Evolutionary conservation across 108 stramenopile species (phyloP).

Genomic region (Nitzschia sp.): DNA sequence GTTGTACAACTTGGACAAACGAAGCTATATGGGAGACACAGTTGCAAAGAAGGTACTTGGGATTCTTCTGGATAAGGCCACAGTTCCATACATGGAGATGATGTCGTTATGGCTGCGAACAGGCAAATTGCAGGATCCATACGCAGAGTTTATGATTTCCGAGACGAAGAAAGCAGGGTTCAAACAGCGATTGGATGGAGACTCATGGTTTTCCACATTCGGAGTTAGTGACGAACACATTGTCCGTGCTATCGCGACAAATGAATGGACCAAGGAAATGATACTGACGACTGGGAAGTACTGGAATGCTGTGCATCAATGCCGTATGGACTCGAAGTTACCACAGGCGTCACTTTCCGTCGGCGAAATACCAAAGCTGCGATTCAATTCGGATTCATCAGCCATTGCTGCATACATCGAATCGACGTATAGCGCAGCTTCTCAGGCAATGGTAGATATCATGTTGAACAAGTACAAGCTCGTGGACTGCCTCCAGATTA

Average conservation of each 20-base stretch:
- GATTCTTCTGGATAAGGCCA: constrained; percentile 61
- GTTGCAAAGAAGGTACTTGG: constrained; percentile 56
- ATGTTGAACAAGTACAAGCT: constrained; percentile 64
- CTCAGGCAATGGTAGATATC: constrained; percentile 61
- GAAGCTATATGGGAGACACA: constrained; percentile 59
- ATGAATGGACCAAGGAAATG: constrained; percentile 37
- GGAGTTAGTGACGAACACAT: constrained; percentile 54
- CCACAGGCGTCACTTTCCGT: not conserved
- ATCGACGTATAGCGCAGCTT: constrained; percentile 65
- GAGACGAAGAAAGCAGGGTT: not conserved
- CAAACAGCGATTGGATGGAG: constrained; percentile 27
- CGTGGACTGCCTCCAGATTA: constrained; percentile 65
- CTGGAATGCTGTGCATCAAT: constrained; percentile 85
- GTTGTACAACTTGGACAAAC: constrained; percentile 42
- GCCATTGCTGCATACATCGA: constrained; percentile 65
- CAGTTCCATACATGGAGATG: constrained; percentile 86
- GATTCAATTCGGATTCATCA: constrained; percentile 39
- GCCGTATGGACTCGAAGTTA: constrained; percentile 27
- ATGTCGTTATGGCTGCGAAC: constrained; percentile 76
- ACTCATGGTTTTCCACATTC: constrained; percentile 58
- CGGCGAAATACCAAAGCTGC: constrained; percentile 26
- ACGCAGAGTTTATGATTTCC: constrained; percentile 89
- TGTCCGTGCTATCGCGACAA: constrained; percentile 29
- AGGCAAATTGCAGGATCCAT: constrained; percentile 84
- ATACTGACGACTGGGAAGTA: constrained; percentile 91